Evolutionary conservation across 352 stramenopile genomes (phyloP).

Genomic region (Peronospora destructor): DNA sequence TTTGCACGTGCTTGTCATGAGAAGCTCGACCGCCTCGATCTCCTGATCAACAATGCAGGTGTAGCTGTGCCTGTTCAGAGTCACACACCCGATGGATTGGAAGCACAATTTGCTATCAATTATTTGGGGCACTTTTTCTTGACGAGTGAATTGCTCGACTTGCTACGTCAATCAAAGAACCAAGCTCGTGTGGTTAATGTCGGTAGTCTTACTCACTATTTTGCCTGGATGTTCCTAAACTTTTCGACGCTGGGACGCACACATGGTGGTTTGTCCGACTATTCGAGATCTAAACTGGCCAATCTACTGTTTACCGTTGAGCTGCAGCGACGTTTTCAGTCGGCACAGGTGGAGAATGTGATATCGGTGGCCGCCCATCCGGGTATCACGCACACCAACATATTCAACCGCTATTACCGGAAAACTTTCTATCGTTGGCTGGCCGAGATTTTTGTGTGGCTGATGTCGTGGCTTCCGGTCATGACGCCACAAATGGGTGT

Average conservation of each 20-base stretch:
- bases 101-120: conserved; percentile 69
- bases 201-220: conserved; percentile 44
- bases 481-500: conserved; percentile 39
- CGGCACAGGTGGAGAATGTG: conserved; percentile 32
- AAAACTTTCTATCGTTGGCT: conserved; percentile 27
- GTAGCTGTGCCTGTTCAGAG: conserved; percentile 23
- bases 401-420: conserved; percentile 42
- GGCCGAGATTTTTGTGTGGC: conserved; percentile 31
- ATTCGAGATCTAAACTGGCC: conserved; percentile 48
- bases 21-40: conserved; percentile 36
- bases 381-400: conserved; percentile 43
- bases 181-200: conserved; percentile 46
- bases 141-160: conserved; percentile 40
- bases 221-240: conserved; percentile 27
- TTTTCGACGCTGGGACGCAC: conserved; percentile 38
- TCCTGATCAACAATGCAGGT: conserved; percentile 76
- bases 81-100: conserved; percentile 34
- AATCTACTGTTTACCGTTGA: conserved; percentile 66
- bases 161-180: conserved; percentile 18
- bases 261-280: conserved; percentile 34
- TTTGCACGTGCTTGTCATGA: conserved; percentile 38
- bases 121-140: conserved; percentile 66
- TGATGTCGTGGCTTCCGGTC: conserved; percentile 37
- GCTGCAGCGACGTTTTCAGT: conserved; percentile 36
- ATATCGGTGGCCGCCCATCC: conserved; percentile 47